These are phyloP conservation scores for Scleroderma bovista DNA, from an alignment of 768 basidiomycete species.

Conservation along the genomic window DNA sequence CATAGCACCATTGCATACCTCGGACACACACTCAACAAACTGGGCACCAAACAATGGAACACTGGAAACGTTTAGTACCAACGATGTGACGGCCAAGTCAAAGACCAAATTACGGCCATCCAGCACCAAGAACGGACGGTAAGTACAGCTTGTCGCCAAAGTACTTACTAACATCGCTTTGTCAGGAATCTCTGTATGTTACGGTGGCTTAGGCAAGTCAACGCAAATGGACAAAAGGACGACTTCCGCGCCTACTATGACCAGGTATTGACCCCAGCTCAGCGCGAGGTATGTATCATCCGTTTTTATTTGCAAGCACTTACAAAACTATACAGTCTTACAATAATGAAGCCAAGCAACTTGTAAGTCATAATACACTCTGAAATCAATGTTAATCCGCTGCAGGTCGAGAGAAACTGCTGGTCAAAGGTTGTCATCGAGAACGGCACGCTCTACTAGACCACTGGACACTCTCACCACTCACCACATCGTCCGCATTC, in stretches of 20 bases:
- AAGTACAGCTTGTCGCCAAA: neutral
- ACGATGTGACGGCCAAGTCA: neutral
- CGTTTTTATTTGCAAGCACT: neutral
- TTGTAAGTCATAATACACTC: neutral
- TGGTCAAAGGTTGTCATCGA: neutral
- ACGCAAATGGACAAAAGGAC: neutral
- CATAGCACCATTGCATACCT: too few species aligned
- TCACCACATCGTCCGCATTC: too few species aligned
- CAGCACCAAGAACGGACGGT: neutral
- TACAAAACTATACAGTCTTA: neutral
- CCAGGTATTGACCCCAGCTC: neutral
- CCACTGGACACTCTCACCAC: too few species aligned
- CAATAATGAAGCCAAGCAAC: neutral
- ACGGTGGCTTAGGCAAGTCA: neutral
- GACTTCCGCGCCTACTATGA: neutral
- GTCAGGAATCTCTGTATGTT: neutral
- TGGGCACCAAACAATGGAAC: neutral
- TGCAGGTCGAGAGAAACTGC: neutral
- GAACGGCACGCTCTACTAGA: neutral
- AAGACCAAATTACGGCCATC: neutral
- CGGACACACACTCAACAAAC: too few species aligned
- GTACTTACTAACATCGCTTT: neutral
- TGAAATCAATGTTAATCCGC: neutral
- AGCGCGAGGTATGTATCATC: neutral
- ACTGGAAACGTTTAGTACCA: too few species aligned